Evolutionary conservation across 2,329 filamentous ascomycete genomes (phyloP), one percentile per base, ranked within the genome.

Genomic region (Curvularia sp.): DNA sequence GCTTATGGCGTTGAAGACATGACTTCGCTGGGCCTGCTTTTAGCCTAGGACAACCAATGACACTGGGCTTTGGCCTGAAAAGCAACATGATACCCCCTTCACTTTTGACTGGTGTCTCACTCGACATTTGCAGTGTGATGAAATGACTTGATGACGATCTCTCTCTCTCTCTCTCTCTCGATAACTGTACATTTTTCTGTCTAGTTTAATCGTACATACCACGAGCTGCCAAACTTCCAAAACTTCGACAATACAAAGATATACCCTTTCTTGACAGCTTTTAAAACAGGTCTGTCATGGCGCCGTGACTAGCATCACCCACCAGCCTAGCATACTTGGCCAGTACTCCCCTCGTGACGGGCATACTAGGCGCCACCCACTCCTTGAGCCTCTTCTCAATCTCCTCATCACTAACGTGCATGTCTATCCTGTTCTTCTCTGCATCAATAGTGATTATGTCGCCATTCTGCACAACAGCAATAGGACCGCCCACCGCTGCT

Each of bases 261-360:
- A 22, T n/a, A 1, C 13, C 22, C 15, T 10, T 4, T 2, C 15
- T 22, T 28, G 42, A 44, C 24, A 44, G 24, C 42, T 31, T 26
- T 62, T 53, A 86, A 60, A 88, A 91, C 56, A 89, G 75, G 81
- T 97, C 93, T 39, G 93, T 97, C 79, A 97, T 90, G 8, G 93
- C 93, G 5, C 94, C 94, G 70, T 94, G 90, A 75, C 90, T 94
- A 10, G 94, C 94, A 85, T 97, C 93, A 1, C 93, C 90, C 0
- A 98, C 94, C 71, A 97, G 78, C 43, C 85, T 81, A 6, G 91
- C 91, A 81, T 98, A 98, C 83, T 98, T 98, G 5, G 92, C 93
- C 80, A 98, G 74, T 41, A 89, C 89, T 39, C 94, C 94, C 55
- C 94, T 86, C 67, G 89, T 93, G 9, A 96, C 91, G 61, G 85